Evolutionary conservation across 352 stramenopile species (phyloP), one percentile per base, ranked within the genome.

Genomic region (Phytophthora tentaculata): DNA sequence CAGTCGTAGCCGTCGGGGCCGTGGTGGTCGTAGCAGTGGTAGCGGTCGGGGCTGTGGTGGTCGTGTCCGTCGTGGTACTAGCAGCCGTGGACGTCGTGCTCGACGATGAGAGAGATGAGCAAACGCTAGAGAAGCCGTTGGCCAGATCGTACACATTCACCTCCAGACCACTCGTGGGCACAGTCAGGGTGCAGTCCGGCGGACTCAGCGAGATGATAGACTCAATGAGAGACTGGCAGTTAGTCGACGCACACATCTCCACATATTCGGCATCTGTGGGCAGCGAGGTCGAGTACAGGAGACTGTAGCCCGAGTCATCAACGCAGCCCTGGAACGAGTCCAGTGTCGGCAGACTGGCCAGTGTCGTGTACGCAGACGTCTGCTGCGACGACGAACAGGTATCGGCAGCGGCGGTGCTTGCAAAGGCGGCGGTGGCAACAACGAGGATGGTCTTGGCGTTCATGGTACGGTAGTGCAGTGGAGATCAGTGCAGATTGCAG

Each of bases 121-220:
- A 63, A 6, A 39, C 19, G 17, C 14, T 24, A n/a, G 56, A 67
- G 67, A 79, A 79, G 10, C 56, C 53, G 61, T 49, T 75, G 13
- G 37, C 37, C 47, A 76, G 47, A 2, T 66, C 57, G 20, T 64
- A 54, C 57, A 78, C 67, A 61, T 78, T 78, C 47, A 73, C 20
- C 49, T 66, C 55, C 13, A 71, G 55, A n/a, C 69, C 69, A 57
- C 69, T 77, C 51, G 64, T 77, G 2, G 69, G 66, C 41, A 78
- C 62, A 12, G 56, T 73, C 57, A 81, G 61, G 52, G 61, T 60
- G 59, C 73, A 81, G 69, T 81, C 66, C n/a, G 61, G 59, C 20
- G 66, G 69, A 61, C 61, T 69, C 50, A 73, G 53, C 22, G 61
- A 44, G 0, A 20, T 20, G 48, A 81, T 48, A 9, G 51, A 60